Evolutionary conservation across 768 basidiomycete genomes (phyloP), one percentile per base, ranked within the genome.

Genomic region (Termitomyces titanicus): DNA sequence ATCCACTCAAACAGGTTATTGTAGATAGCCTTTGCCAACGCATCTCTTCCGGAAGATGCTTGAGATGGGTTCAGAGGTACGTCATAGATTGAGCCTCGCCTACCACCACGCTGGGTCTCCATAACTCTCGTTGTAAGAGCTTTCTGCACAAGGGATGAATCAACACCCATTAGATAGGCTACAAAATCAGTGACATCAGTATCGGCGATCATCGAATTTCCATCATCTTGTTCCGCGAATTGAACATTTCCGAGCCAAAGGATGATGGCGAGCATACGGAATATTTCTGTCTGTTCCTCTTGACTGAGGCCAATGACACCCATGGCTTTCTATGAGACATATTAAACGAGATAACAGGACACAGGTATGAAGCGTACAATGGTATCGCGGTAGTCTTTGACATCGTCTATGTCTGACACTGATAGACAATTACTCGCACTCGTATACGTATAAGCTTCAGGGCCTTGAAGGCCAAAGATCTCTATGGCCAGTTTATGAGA

Each of bases 1-100:
- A 99, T 98, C 97, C 97, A 99, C 67, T 99, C 96, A 68, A 99
- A 98, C 3, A 98, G 75, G 69, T 98, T 98, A 74, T 95, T 98
- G 72, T 99, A 99, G 60, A 99, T 86, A 15, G 94, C 96, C 69
- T 98, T 96, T 4, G 96, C 77, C 37, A 99, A 75, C 0, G 97
- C 97, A 72, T 98, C 93, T 54, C 95, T 76, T 20, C 92, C 94
- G 1, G 95, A 82, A 0, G 74, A 73, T 2, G 97, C 97, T 68
- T 99, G 97, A 6, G 95, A 80, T 10, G 91, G 89, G 65, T 98
- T 99, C 31, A 93, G 72, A 12, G 95, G 97, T 0, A 98, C 96
- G 58, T 98, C 93, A 66, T 98, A 98, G n/a, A 98, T 80, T 0
- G 94, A 97, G 54, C 95, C 97, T 70, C 97, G 73, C 42, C 94